These are phyloP conservation scores for Hypoxylon subgilvum DNA, from an alignment of 495 filamentous ascomycete species.

Conservation along the genomic window DNA sequence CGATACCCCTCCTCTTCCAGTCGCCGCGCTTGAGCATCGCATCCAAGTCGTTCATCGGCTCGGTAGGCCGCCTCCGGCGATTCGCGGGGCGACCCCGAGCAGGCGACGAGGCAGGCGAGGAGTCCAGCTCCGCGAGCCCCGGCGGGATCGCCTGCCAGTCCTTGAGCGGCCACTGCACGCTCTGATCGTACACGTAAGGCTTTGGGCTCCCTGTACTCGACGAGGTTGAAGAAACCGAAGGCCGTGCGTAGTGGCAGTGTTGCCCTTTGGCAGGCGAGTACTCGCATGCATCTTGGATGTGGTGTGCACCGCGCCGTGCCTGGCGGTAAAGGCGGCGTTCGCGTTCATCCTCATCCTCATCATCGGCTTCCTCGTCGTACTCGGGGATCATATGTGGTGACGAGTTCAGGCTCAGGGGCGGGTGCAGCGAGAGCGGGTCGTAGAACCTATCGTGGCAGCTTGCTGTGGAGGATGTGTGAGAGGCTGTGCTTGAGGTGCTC, in stretches of 20 bases:
- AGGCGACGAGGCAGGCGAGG: conserved; percentile 27
- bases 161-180: conserved; percentile 40
- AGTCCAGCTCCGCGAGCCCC: conserved; percentile 31
- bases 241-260: conserved; percentile 29
- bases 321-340: conserved; percentile 37
- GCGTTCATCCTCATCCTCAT: conserved; percentile 34
- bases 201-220: no score
- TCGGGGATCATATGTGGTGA: conserved; percentile 38
- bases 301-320: conserved; percentile 24
- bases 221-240: no score
- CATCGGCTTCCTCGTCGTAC: conserved; percentile 26
- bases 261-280: conserved; percentile 34
- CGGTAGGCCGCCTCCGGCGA: conserved; percentile 32
- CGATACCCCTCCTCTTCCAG: conserved; percentile 57
- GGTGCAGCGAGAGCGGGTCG: conserved; percentile 42
- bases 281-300: conserved; percentile 29
- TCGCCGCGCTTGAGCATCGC: conserved; percentile 52
- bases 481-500: conserved; percentile 39
- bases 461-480: conserved; percentile 24
- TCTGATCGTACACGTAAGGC: conserved; percentile 32
- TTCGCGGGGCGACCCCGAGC: conserved; percentile 1
- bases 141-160: conserved; percentile 40
- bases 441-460: conserved; percentile 17
- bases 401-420: conserved; percentile 39
- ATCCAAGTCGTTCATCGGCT: conserved; percentile 43